A percentile compares a stretch with the other conserved stretches of the same genome.
These are phyloP conservation scores for Falciphora oryzae DNA, from an alignment of 2,329 filamentous ascomycete species.

Conservation along the genomic window DNA sequence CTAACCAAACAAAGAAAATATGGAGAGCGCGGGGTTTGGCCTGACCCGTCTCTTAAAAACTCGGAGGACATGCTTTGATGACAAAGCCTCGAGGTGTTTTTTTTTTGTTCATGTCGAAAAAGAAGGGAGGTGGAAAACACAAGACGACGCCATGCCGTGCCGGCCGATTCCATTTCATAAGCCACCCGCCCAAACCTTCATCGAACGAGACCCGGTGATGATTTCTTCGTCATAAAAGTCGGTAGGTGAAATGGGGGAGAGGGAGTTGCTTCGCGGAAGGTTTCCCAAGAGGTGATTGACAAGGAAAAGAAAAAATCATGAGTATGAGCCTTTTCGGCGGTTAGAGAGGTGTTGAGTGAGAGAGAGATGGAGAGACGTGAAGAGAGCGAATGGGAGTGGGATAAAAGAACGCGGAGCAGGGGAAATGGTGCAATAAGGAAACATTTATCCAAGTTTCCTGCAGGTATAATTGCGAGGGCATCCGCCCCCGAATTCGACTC, in stretches of 20 bases:
- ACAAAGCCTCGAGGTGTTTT: background rate
- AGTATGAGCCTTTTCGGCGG: background rate
- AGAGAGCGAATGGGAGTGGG: background rate
- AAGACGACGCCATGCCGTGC: background rate
- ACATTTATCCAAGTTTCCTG: background rate
- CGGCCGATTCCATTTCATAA: background rate
- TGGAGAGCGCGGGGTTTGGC: background rate
- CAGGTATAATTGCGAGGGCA: background rate
- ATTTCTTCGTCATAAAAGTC: background rate
- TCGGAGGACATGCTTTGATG: background rate
- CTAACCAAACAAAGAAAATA: background rate
- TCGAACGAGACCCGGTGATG: background rate
- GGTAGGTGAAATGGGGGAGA: background rate
- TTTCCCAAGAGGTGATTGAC: background rate
- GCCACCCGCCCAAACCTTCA: background rate
- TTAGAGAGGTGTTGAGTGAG: background rate
- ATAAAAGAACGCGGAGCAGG: background rate
- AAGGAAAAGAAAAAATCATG: background rate
- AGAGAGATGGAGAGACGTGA: background rate
- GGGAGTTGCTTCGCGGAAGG: background rate
- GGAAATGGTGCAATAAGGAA: background rate
- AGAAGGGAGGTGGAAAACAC: background rate
- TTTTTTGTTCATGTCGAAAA: background rate
- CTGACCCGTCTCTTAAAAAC: background rate
- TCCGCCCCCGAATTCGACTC: background rate